Conservation (phyloP, 306 rosid species). For the Argentina anserina region DNA sequence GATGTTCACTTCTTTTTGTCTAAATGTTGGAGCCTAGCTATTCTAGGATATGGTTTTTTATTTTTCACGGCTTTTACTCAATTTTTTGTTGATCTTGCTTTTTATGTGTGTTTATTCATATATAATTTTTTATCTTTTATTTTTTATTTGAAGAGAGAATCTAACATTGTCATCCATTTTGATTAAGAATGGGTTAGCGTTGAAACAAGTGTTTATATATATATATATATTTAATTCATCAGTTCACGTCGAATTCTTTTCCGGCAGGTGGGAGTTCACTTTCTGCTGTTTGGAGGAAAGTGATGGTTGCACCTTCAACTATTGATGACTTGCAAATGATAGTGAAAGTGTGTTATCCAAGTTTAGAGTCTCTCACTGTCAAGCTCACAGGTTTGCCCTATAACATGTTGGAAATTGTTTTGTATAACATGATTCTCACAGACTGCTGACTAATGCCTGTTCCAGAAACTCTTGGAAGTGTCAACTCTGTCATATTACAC, state of each 20-base stretch:
- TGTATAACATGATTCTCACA: background rate
- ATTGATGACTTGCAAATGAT: conserved; percentile 57
- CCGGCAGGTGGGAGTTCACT: conserved; percentile 56
- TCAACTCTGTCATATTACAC: conserved; percentile 38
- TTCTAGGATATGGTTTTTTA: background rate
- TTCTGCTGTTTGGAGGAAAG: conserved; percentile 76
- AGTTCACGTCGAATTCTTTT: conserved; percentile 5
- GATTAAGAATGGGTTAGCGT: background rate
- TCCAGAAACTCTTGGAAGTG: conserved; percentile 67
- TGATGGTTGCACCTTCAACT: conserved; percentile 56
- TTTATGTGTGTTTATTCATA: no score
- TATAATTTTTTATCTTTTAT: no score
- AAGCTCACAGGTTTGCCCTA: conserved; percentile 57
- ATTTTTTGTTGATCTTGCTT: background rate
- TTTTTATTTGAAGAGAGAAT: background rate
- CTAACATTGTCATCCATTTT: background rate
- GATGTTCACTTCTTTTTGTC: background rate
- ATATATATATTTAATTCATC: background rate
- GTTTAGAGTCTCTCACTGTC: conserved; percentile 44
- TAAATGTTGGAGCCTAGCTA: background rate
- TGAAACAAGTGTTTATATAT: background rate
- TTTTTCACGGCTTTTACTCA: background rate
- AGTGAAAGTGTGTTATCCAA: conserved; percentile 53
- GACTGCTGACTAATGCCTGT: conserved; percentile 17
- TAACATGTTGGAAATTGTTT: background rate